A percentile compares a stretch with the other conserved stretches of the same genome.
These are phyloP conservation scores for Thelephora terrestris DNA, from an alignment of 1,284 basidiomycete species.

Conservation along the genomic window DNA sequence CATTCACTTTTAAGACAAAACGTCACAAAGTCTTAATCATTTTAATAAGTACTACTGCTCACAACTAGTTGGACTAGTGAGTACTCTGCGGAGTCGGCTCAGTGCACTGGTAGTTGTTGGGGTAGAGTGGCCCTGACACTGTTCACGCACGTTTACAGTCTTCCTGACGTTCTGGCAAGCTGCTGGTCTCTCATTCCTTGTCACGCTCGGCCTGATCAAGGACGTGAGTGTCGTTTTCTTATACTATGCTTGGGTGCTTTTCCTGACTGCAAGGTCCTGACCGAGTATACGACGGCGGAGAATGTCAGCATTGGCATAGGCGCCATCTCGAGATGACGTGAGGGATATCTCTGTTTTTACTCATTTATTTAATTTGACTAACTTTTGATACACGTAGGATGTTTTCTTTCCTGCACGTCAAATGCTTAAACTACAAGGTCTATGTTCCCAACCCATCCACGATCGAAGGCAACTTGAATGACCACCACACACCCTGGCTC, in stretches of 20 bases:
- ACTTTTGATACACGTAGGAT: conserved; percentile 27
- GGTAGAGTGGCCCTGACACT: no score
- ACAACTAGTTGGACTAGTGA: no score
- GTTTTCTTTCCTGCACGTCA: conserved; percentile 64
- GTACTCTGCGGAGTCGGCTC: no score
- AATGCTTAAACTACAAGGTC: conserved; percentile 64
- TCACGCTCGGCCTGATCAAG: conserved; percentile 54
- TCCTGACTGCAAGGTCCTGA: conserved; percentile 25
- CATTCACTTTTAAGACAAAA: no score
- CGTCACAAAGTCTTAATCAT: no score
- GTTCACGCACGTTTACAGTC: conserved; percentile 27
- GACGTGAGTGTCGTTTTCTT: conserved; percentile 32
- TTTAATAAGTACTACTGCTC: no score
- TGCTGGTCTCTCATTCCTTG: conserved; percentile 50
- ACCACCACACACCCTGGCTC: conserved; percentile 36
- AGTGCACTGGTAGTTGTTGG: no score
- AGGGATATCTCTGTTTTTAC: conserved; percentile 17
- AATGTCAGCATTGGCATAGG: conserved; percentile 69
- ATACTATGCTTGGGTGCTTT: not conserved
- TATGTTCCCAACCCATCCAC: conserved; percentile 28
- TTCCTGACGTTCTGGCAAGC: conserved; percentile 80
- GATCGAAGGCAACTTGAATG: conserved; percentile 3
- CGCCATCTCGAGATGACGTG: conserved; percentile 76
- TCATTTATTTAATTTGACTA: not conserved
- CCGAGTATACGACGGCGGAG: conserved; percentile 58